phyloP scores from a whole-genome alignment of 2,329 filamentous ascomycete species.

The Xylaria sp. region DNA sequence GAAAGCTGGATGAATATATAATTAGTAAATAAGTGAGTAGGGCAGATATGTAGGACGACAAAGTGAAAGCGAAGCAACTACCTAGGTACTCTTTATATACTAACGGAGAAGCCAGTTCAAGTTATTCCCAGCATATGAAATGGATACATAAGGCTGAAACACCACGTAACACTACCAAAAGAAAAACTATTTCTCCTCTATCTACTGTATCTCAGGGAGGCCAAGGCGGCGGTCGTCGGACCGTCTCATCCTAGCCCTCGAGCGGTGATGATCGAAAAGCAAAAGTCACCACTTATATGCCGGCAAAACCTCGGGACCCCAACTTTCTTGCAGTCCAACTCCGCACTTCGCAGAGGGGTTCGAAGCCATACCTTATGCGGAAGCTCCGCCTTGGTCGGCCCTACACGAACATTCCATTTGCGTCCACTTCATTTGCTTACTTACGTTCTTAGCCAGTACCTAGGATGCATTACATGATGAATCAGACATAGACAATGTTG shows the following conservation, averaged over 20 bases:
- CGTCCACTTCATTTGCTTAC: not conserved
- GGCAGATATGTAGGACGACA: too few relatives aligned
- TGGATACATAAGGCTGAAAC: too few relatives aligned
- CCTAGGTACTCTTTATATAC: too few relatives aligned
- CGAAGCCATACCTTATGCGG: slow-evolving; percentile 12
- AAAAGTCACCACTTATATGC: slow-evolving; percentile 3
- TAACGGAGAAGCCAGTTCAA: too few relatives aligned
- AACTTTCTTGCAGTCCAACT: not conserved
- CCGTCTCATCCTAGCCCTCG: not conserved
- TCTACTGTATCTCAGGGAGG: too few relatives aligned
- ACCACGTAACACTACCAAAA: too few relatives aligned
- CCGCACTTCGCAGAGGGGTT: slow-evolving; percentile 8
- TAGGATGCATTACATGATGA: not conserved
- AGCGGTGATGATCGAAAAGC: not conserved
- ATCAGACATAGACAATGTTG: not conserved
- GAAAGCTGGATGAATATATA: too few relatives aligned
- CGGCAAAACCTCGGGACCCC: slow-evolving; percentile 31
- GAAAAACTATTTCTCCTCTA: too few relatives aligned
- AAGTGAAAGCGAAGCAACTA: too few relatives aligned
- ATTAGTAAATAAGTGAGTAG: too few relatives aligned
- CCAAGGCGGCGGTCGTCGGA: slow-evolving; percentile 7
- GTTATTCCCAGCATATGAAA: too few relatives aligned
- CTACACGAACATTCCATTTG: not conserved
- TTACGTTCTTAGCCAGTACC: not conserved
- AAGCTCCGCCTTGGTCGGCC: slow-evolving; percentile 25